Evolutionary conservation across 345 rosid species (phyloP), one percentile per base, ranked within the genome.

Genomic region (Syzygium grande): DNA sequence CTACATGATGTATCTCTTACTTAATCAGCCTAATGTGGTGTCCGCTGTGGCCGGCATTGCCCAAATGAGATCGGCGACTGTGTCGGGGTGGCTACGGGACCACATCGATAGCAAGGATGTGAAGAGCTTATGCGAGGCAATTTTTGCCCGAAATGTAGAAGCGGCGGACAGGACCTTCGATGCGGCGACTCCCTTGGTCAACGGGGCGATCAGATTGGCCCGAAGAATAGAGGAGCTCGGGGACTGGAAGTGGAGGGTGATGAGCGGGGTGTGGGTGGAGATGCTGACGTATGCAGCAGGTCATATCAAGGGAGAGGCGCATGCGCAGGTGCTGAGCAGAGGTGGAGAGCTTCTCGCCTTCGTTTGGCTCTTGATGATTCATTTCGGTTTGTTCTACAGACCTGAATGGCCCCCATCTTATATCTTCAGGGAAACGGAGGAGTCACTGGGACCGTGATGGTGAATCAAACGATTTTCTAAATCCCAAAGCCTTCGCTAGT

Each of bases 71-170:
- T 61, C 29, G 17, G 17, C 34, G 0, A 7, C 0, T 6, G 6
- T 1, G 0, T 61, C n/a, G 17, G 0, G 0, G 68, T 2, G 2
- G 29, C 9, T 61, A 13, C 2, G 0, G 9, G 0, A 0, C 0
- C 0, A 0, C 4, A 19, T 21, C 25, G 10, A 0, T 55, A 0
- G 5, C 59, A 0, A 55, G 0, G 9, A 22, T 55, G 5, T 22
- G 59, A 21, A 55, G 68, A 0, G 17, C 68, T 61, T 6, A 61
- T 61, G 68, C 34, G 0, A n/a, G 17, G 1, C 0, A 61, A 61
- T 61, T 7, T 21, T 55, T 7, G 1, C 4, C 43, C 43, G 5
- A 41, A 4, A 41, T 41, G 43, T 41, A 41, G 1, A 41, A 4
- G 43, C n/a, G n/a, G n/a, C n/a, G n/a, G n/a, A n/a, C n/a, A n/a